phyloP scores from a whole-genome alignment of 192 early-diverging fungal genomes.

The Mortierella hygrophila region DNA sequence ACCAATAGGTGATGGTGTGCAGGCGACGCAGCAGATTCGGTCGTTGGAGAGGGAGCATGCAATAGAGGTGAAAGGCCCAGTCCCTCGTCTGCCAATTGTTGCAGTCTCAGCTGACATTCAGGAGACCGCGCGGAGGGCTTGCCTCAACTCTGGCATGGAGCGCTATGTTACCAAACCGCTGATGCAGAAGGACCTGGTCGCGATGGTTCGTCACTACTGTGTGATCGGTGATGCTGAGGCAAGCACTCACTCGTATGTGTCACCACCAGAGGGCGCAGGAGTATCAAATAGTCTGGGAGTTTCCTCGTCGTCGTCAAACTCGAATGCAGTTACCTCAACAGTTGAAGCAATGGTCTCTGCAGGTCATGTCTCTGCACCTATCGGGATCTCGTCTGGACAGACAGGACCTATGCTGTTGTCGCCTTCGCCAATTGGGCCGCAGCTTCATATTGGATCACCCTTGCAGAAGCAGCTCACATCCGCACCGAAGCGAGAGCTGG shows the following conservation, averaged over 20 bases:
- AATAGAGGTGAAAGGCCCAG: conserved; percentile 39
- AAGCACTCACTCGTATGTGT: conserved; percentile 30
- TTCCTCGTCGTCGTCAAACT: not conserved
- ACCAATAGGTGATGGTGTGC: conserved; percentile 59
- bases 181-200: conserved; percentile 62
- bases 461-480: not conserved
- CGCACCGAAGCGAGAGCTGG: conserved; percentile 31
- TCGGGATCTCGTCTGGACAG: conserved; percentile 11
- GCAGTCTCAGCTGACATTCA: conserved; percentile 65
- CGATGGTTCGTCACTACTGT: conserved; percentile 57
- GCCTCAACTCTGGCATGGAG: conserved; percentile 64
- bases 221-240: conserved; percentile 49
- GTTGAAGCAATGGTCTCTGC: conserved; percentile 50
- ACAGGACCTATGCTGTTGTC: conserved; percentile 1
- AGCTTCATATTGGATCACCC: not conserved
- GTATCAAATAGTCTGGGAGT: not conserved
- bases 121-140: conserved; percentile 57
- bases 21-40: conserved; percentile 64
- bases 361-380: conserved; percentile 44
- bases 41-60: conserved; percentile 54
- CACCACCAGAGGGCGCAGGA: conserved; percentile 29
- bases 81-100: conserved; percentile 54
- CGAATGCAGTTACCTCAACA: conserved; percentile 28
- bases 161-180: conserved; percentile 65
- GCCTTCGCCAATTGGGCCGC: not conserved